Base-by-base conservation (phyloP, 208 protist genomes). In the Acanthamoeba lenticulata region DNA sequence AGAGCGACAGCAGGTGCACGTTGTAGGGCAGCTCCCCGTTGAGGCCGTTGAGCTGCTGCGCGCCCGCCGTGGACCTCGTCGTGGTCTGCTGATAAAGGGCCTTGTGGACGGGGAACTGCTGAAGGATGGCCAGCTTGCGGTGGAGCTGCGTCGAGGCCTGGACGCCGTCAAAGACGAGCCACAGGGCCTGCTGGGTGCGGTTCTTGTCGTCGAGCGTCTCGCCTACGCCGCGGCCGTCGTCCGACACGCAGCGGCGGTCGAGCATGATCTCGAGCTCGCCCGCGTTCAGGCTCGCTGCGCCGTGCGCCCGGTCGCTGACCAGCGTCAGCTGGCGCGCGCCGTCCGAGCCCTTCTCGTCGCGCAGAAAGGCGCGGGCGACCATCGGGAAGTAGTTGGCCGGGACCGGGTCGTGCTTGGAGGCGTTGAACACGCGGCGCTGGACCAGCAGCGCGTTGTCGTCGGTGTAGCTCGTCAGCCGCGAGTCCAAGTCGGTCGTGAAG, bases 231-330 rank as follows among this genome's bases (percentile, higher is more conserved):
- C 83, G 44, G 0, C 34, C 34, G 49, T 90, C 83, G 52, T 90
- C 83, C 15, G 47, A 40, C 17, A 40, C 34, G 40, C 34, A 40
- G 49, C 83, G 83, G 32, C 83, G 83, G 36, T 90, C 40, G 17
- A 90, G 24, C 83, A 90, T 90, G 32, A 90, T 34, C 83, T 90
- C 83, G 27, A 90, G 83, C 83, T 67, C 34, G 52, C 83, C 83
- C 17, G 11, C 27, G n/a, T 85, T 85, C 44, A 55, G 38, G 11
- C 36, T 55, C 24, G 74, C 36, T 40, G 74, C 74, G 13, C 74
- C 74, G 44, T 85, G 74, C 21, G 42, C 21, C 44, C 74, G 74
- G 11, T 85, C 74, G 9, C 38, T 52, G 5, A 85, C 11, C 40
- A 85, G 11, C 36, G 74, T 85, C 7, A 85, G 52, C 15, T 85